These are phyloP conservation scores for Nyctanthes arbortristis DNA, from an alignment of 257 asterid species.

Conservation along the genomic window DNA sequence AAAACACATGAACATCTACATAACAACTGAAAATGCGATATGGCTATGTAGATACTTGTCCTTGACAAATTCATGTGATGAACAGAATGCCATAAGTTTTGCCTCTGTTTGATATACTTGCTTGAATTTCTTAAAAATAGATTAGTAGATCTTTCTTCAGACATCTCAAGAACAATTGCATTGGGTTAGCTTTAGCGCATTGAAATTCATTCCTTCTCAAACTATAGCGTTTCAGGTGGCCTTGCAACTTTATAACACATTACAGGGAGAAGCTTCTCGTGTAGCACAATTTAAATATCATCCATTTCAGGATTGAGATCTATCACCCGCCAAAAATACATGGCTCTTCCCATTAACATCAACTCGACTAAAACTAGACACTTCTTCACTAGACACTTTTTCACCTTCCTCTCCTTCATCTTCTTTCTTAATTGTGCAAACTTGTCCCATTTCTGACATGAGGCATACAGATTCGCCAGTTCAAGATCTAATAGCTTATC, in stretches of 20 bases:
- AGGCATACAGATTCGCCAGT: constrained; percentile 59
- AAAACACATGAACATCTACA: no score
- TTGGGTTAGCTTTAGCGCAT: not conserved
- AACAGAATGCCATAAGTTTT: no score
- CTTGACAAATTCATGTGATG: no score
- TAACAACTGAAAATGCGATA: no score
- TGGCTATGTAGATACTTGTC: no score
- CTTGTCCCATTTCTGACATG: constrained; percentile 60
- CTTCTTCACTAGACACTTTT: no score
- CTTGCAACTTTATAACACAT: constrained; percentile 31
- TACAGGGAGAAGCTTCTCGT: constrained; percentile 42
- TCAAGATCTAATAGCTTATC: constrained; percentile 51
- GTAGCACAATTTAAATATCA: constrained; percentile 43
- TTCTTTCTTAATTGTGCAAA: constrained; percentile 50
- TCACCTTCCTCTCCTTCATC: constrained; percentile 56
- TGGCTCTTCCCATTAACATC: constrained; percentile 55
- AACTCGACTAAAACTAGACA: constrained; percentile 57
- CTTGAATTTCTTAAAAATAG: not conserved
- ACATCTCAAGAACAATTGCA: not conserved
- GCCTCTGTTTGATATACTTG: not conserved
- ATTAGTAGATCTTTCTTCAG: not conserved
- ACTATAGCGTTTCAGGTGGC: not conserved
- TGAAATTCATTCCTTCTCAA: constrained; percentile 11
- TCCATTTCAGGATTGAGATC: constrained; percentile 51
- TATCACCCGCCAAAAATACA: constrained; percentile 50